phyloP scores from a whole-genome alignment of 2,329 filamentous ascomycete species.

The Penicillium sumatraense region DNA sequence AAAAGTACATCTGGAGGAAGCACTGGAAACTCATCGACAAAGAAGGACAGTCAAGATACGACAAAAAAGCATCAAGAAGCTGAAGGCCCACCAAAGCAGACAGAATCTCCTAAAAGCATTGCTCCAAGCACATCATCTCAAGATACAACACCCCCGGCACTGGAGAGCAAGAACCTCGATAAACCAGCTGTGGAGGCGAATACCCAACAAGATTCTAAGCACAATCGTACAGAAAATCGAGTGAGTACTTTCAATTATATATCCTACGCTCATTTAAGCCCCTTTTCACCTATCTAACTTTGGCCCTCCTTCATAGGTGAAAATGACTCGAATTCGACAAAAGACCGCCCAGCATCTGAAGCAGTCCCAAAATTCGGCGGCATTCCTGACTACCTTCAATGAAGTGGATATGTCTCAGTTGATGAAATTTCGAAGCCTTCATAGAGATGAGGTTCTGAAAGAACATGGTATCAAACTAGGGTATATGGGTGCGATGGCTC shows the following conservation, averaged over 20 bases:
- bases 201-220: background rate
- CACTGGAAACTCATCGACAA: background rate
- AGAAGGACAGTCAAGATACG: too few relatives aligned
- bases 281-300: background rate
- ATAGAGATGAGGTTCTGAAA: constrained; percentile 91
- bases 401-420: constrained; percentile 96
- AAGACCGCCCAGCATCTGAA: constrained; percentile 93
- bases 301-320: constrained; percentile 63
- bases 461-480: constrained; percentile 92
- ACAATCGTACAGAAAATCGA: background rate
- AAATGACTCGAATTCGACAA: constrained; percentile 98
- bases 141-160: background rate
- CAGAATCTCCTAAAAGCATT: background rate
- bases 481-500: constrained; percentile 94
- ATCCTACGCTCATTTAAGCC: too few relatives aligned
- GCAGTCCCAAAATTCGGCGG: constrained; percentile 95
- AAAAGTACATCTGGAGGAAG: background rate
- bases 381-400: constrained; percentile 94
- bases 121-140: background rate
- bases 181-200: background rate
- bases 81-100: background rate
- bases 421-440: constrained; percentile 90
- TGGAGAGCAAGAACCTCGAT: background rate
- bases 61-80: background rate
- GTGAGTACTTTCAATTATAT: background rate